Evolutionary conservation across 306 rosid genomes (phyloP).

Genomic region (Carpinus viminea): DNA sequence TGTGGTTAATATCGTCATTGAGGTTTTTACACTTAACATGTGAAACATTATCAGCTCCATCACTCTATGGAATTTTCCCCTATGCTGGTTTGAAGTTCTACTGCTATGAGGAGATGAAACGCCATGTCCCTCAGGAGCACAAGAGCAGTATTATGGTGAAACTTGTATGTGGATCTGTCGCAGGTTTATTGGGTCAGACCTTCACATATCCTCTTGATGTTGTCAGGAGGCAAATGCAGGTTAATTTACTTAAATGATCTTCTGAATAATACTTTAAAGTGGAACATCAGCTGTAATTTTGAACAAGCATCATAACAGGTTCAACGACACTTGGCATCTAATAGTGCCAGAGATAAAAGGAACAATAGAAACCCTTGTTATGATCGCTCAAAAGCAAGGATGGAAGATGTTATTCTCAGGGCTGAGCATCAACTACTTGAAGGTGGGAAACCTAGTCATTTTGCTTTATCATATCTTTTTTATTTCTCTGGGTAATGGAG

Average conservation of each 20-base stretch:
- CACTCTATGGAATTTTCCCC: conserved; percentile 92
- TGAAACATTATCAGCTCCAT: conserved; percentile 70
- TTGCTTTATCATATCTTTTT: conserved; percentile 2
- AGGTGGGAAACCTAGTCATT: conserved; percentile 48
- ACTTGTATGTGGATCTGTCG: conserved; percentile 88
- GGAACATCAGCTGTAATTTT: conserved; percentile 18
- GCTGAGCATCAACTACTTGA: conserved; percentile 90
- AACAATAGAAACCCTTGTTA: conserved; percentile 62
- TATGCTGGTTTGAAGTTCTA: conserved; percentile 96
- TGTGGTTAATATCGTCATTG: conserved; percentile 27
- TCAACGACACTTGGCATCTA: conserved; percentile 57
- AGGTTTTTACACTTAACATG: conserved; percentile 26
- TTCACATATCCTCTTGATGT: conserved; percentile 97
- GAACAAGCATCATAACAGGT: conserved; percentile 51
- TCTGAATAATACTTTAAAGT: conserved; percentile 18
- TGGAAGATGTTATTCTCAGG: conserved; percentile 91
- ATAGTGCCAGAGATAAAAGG: conserved; percentile 67
- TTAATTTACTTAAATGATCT: conserved; percentile 27
- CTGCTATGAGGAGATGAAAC: conserved; percentile 93
- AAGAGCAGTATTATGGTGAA: conserved; percentile 70
- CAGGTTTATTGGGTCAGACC: conserved; percentile 91
- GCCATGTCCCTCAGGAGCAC: conserved; percentile 78
- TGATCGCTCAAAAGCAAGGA: conserved; percentile 79
- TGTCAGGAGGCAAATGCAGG: conserved; percentile 99
- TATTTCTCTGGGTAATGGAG: conserved; percentile 27